Conservation (phyloP, 2,329 filamentous ascomycete genomes). For the Neopestalotiopsis sp. region DNA sequence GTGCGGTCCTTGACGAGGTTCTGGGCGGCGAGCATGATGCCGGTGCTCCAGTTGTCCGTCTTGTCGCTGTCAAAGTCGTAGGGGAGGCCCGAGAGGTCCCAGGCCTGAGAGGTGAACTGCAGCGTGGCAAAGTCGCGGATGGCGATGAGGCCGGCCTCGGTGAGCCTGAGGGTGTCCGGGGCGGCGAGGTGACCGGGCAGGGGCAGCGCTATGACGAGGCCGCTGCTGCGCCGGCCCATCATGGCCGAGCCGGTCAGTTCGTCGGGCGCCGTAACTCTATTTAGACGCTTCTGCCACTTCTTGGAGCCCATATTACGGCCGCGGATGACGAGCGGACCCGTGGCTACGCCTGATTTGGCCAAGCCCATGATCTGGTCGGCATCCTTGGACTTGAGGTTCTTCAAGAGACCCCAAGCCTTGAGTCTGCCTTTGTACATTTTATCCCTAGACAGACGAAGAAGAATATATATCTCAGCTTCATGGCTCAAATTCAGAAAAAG, state of each 20-base stretch:
- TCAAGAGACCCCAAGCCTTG: conserved; percentile 20
- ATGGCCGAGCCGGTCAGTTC: conserved; percentile 2
- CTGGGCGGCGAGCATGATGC: not conserved
- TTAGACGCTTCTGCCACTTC: conserved; percentile 20
- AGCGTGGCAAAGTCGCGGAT: conserved; percentile 7
- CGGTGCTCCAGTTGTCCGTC: conserved; percentile 9
- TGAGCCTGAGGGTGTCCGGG: conserved; percentile 5
- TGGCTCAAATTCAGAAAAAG: not conserved
- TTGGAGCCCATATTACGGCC: conserved; percentile 21
- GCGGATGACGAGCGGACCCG: conserved; percentile 17
- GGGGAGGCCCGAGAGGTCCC: conserved; percentile 14
- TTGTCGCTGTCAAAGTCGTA: conserved; percentile 15
- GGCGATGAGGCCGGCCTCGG: conserved; percentile 10
- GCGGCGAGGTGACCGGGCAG: conserved; percentile 5
- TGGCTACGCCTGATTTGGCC: conserved; percentile 18
- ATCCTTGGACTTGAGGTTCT: conserved; percentile 22
- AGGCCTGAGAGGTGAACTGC: not conserved
- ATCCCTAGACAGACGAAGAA: conserved; percentile 6
- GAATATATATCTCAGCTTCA: not conserved
- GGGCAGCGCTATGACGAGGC: not conserved
- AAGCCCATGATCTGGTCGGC: conserved; percentile 20
- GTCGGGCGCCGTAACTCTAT: conserved; percentile 14
- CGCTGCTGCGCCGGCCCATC: not conserved
- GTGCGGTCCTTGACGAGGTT: conserved; percentile 15
- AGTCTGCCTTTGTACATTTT: conserved; percentile 22